Percentiles rank a stretch among this genome's conserved stretches.
Evolutionary conservation across 305 asterid species (phyloP).

Genomic region (Solanum hybrid): DNA sequence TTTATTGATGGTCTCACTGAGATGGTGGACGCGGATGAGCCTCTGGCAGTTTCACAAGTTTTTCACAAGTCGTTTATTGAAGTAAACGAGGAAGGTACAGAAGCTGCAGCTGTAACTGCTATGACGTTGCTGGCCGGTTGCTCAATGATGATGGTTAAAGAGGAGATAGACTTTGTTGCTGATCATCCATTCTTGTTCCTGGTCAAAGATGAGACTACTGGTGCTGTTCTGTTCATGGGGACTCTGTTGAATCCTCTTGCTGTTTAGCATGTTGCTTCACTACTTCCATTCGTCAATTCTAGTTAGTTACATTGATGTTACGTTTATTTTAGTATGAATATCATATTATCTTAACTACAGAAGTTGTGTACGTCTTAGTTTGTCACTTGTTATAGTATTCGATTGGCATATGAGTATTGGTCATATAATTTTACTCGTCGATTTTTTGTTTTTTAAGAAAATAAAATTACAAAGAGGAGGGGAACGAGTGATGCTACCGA

Average conservation of each 20-base stretch:
- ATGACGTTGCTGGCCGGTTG: background rate
- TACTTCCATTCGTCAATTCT: background rate
- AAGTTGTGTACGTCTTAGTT: background rate
- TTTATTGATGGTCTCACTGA: slow-evolving; percentile 50
- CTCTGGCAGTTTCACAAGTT: slow-evolving; percentile 37
- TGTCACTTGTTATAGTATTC: background rate
- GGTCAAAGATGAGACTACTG: background rate
- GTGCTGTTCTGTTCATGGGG: background rate
- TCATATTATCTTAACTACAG: background rate
- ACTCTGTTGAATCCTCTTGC: background rate
- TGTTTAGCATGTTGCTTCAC: background rate
- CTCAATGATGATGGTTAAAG: too few relatives aligned
- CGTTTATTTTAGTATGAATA: background rate
- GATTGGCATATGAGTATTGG: background rate
- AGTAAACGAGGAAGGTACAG: background rate
- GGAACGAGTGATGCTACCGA: background rate
- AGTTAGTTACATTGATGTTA: background rate
- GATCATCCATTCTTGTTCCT: background rate
- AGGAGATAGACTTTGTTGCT: background rate
- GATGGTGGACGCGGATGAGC: slow-evolving; percentile 37
- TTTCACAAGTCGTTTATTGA: slow-evolving; percentile 36
- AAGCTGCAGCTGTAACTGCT: slow-evolving; percentile 21
- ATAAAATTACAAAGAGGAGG: background rate
- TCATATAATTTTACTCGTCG: background rate
- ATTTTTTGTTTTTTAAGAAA: background rate